phyloP scores from a whole-genome alignment of 225 moss, liverwort and hornwort species.

The Sphagnum tenellum region DNA sequence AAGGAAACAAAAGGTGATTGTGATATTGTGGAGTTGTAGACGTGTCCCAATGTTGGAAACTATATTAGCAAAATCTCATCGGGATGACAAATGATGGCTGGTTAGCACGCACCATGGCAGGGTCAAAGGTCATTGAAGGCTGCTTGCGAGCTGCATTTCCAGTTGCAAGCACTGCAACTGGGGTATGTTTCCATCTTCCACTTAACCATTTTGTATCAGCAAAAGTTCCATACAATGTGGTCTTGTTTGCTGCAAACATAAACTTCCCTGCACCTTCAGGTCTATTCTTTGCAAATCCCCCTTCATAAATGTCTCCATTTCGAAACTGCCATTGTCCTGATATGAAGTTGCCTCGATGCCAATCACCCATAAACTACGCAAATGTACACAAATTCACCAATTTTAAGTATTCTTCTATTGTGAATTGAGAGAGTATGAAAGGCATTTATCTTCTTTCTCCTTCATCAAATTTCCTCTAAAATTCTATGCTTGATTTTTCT shows the following conservation, averaged over 20 bases:
- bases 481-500: too few relatives aligned
- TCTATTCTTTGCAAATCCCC: slow-evolving; percentile 55
- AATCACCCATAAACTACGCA: slow-evolving; percentile 66
- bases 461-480: too few relatives aligned
- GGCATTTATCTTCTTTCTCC: too few relatives aligned
- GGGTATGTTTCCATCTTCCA: slow-evolving; percentile 24
- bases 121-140: slow-evolving; percentile 9
- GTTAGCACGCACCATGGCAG: slow-evolving; percentile 26
- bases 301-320: slow-evolving; percentile 71
- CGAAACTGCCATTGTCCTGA: slow-evolving; percentile 70
- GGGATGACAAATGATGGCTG: slow-evolving; percentile 36
- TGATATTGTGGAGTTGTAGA: too few relatives aligned
- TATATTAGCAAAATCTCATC: slow-evolving; percentile 12
- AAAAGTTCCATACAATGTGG: slow-evolving; percentile 29
- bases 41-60: too few relatives aligned
- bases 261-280: slow-evolving; percentile 70
- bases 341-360: slow-evolving; percentile 52
- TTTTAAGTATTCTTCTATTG: too few relatives aligned
- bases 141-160: slow-evolving; percentile 17
- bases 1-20: too few relatives aligned
- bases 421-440: too few relatives aligned
- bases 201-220: slow-evolving; percentile 30
- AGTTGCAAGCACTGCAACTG: slow-evolving; percentile 8
- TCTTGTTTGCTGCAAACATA: slow-evolving; percentile 49
- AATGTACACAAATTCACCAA: too few relatives aligned